Evolutionary conservation across 2,329 filamentous ascomycete species (phyloP).

Genomic region (Apiospora hydei): DNA sequence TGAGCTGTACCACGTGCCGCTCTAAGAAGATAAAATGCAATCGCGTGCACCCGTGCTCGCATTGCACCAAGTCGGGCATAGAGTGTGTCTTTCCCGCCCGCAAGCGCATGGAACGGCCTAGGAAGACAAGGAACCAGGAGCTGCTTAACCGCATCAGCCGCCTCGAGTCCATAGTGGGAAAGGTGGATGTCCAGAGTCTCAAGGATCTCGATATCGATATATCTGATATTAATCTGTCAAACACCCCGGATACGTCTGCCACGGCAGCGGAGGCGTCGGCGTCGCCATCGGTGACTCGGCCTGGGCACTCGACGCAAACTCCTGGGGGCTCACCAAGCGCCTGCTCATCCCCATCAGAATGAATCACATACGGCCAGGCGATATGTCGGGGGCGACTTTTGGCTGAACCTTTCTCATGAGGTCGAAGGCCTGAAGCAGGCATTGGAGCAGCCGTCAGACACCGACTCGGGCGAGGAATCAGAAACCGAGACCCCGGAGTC

Average conservation of each 20-base stretch:
- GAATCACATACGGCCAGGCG: slow-evolving; percentile 38
- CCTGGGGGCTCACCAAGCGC: background rate
- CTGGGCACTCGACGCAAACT: background rate
- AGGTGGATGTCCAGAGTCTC: slow-evolving; percentile 46
- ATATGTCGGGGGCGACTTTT: slow-evolving; percentile 53
- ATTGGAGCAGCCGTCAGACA: slow-evolving; percentile 51
- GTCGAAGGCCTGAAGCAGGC: slow-evolving; percentile 54
- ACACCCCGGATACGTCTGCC: slow-evolving; percentile 18
- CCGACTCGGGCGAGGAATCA: slow-evolving; percentile 44
- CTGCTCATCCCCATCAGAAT: slow-evolving; percentile 24
- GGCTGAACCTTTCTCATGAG: slow-evolving; percentile 51
- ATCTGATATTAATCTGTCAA: slow-evolving; percentile 22
- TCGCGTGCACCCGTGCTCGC: slow-evolving; percentile 61
- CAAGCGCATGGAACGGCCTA: slow-evolving; percentile 51
- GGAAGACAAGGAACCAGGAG: slow-evolving; percentile 51
- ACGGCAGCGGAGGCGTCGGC: slow-evolving; percentile 7
- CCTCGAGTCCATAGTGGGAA: slow-evolving; percentile 54
- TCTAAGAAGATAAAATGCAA: slow-evolving; percentile 69
- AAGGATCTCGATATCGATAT: slow-evolving; percentile 26
- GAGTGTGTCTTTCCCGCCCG: slow-evolving; percentile 57
- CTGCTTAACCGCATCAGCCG: slow-evolving; percentile 52
- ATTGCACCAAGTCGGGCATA: slow-evolving; percentile 55
- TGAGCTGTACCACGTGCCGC: slow-evolving; percentile 68
- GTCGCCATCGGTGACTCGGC: slow-evolving; percentile 1
- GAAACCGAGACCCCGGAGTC: slow-evolving; percentile 45